Base-by-base conservation (phyloP, 805 yeast species). In the Yamadazyma kitorensis region DNA sequence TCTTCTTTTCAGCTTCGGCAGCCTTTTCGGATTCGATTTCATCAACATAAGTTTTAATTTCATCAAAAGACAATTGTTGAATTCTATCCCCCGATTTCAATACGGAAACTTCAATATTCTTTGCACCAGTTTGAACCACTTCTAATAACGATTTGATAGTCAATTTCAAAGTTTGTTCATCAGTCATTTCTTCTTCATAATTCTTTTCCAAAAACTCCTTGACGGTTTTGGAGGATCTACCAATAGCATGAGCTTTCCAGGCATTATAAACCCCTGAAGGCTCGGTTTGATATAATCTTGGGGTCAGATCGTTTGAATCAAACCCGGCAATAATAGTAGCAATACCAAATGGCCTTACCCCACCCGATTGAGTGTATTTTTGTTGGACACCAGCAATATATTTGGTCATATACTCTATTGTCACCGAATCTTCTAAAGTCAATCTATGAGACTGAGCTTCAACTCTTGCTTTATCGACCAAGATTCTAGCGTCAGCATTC, bases 331-430 rank as follows among this genome's bases (percentile, higher is more conserved):
- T 85, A 51, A 93, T 70, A 18, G 97, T 93, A 33, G 96, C 82
- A 49, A 93, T 85, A 39, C 98, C 98, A 59, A 93, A 93, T 14
- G 98, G 98, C 62, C 98, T 78, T 17, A 93, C 96, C 61, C 98
- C 98, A 48, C 98, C 98, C 32, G 94, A 81, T 63, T 93, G 98
- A 5, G 98, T 93, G 64, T 91, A 93, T 60, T 82, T 78, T 60
- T 93, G 98, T 63, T 93, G 97, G 28, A 91, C 91, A 15, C 97
- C 96, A n/a, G 98, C 98, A 44, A 93, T 86, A 53, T 86, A 86
- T 59, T 84, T 83, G 23, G 98, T 87, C 59, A 93, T 70, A 59
- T 89, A 93, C 55, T 93, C 98, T 38, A 93, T 75, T 12, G 87
- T 70, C 7, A 88, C 96, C 1, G 97, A 83, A 55, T 93, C 98